These are phyloP conservation scores for Circinella umbellata DNA, from an alignment of 371 early-diverging fungal genomes.

Conservation along the genomic window DNA sequence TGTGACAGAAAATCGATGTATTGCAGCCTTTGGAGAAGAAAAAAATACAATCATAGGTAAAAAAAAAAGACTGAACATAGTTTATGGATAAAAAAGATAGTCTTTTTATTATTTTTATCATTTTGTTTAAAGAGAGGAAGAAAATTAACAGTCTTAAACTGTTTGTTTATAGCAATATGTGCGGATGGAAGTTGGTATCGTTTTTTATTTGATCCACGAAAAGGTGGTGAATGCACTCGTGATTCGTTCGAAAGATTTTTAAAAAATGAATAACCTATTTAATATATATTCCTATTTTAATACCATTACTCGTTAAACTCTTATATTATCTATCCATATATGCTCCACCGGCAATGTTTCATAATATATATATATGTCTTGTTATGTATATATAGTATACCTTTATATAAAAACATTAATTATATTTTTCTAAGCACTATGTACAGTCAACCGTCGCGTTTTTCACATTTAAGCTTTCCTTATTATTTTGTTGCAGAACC, in stretches of 20 bases:
- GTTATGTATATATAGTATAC: too few relatives aligned
- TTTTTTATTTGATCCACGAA: conserved; percentile 80
- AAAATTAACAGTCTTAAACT: neutral
- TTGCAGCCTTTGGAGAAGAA: conserved; percentile 80
- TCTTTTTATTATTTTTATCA: neutral
- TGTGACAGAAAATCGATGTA: conserved; percentile 77
- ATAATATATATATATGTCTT: too few relatives aligned
- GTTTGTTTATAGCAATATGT: conserved; percentile 64
- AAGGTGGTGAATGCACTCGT: conserved; percentile 79
- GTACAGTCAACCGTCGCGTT: too few relatives aligned
- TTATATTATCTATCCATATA: too few relatives aligned
- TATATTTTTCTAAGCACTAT: too few relatives aligned
- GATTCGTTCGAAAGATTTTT: conserved; percentile 71
- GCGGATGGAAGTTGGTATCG: conserved; percentile 88
- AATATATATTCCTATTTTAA: too few relatives aligned
- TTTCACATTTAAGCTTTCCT: too few relatives aligned
- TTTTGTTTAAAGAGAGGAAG: too few relatives aligned
- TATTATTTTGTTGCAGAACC: too few relatives aligned
- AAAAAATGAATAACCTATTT: conserved; percentile 29
- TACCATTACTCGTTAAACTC: too few relatives aligned
- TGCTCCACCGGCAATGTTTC: too few relatives aligned
- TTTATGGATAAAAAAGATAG: neutral
- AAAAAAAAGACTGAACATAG: neutral
- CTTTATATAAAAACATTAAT: too few relatives aligned
- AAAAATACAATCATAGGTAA: conserved; percentile 76